Conservation (phyloP, 2,329 filamentous ascomycete species). For the Cadophora sp. region DNA sequence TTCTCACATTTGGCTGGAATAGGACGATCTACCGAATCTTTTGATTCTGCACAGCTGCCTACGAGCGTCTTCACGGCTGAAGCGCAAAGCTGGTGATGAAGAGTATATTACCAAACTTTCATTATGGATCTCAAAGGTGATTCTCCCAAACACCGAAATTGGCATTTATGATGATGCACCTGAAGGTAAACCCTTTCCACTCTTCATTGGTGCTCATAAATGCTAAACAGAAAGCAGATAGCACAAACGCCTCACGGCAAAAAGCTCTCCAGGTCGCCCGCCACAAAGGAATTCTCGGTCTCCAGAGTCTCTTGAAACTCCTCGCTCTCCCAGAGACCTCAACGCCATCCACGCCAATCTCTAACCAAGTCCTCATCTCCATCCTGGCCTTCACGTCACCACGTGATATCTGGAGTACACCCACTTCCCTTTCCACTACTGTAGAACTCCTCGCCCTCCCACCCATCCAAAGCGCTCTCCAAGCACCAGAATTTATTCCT, state of each 20-base stretch:
- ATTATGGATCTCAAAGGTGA: conserved; percentile 36
- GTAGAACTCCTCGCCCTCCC: conserved; percentile 43
- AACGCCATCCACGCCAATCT: background rate
- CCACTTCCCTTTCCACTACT: conserved; percentile 44
- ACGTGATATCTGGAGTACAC: conserved; percentile 50
- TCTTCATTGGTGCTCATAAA: background rate
- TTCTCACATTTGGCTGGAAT: background rate
- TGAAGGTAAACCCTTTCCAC: conserved; percentile 30
- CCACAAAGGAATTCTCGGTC: conserved; percentile 31
- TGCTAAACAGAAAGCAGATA: conserved; percentile 17
- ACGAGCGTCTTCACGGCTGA: conserved; percentile 20
- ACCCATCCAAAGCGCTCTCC: conserved; percentile 22
- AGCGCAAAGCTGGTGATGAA: conserved; percentile 25
- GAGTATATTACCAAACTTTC: conserved; percentile 31
- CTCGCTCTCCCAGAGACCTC: background rate
- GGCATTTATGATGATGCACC: conserved; percentile 35
- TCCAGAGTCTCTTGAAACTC: conserved; percentile 29
- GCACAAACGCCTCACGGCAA: conserved; percentile 16
- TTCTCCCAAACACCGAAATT: conserved; percentile 37
- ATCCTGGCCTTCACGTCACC: conserved; percentile 46
- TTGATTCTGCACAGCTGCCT: conserved; percentile 40
- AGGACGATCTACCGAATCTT: conserved; percentile 37
- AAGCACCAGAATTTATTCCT: conserved; percentile 52
- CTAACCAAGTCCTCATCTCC: conserved; percentile 41
- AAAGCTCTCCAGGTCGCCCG: conserved; percentile 25